Evolutionary conservation across 2,329 filamentous ascomycete species (phyloP).

Genomic region (Microcyclosporella mali): DNA sequence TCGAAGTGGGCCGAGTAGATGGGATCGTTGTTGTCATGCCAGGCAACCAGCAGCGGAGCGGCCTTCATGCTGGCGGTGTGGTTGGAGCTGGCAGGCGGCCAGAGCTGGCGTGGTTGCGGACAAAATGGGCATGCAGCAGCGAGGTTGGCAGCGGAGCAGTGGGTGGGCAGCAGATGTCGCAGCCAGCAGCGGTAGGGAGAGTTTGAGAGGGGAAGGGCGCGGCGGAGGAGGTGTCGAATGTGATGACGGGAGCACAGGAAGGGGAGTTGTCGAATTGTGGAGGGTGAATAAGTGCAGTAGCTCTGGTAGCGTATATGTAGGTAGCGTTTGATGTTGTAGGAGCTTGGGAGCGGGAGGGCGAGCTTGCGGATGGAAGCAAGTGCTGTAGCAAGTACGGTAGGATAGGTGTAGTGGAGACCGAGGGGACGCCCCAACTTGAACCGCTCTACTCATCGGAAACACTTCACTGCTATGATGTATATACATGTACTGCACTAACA

Average conservation of each 20-base stretch:
- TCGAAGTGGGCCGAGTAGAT: constrained; percentile 98
- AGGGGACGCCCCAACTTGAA: too few relatives aligned
- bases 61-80: constrained; percentile 67
- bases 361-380: too few relatives aligned
- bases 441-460: too few relatives aligned
- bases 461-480: too few relatives aligned
- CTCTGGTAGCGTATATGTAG: too few relatives aligned
- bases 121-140: neutral
- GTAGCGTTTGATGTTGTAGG: too few relatives aligned
- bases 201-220: neutral
- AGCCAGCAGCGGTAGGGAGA: neutral
- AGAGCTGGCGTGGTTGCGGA: neutral
- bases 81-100: neutral
- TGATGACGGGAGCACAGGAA: neutral
- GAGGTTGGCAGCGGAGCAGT: neutral
- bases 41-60: constrained; percentile 91
- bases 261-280: neutral
- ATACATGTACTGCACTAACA: too few relatives aligned
- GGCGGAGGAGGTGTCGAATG: neutral
- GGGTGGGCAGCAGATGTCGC: neutral
- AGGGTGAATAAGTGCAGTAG: neutral
- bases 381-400: too few relatives aligned
- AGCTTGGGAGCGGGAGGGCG: too few relatives aligned
- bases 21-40: constrained; percentile 95
- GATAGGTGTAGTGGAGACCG: too few relatives aligned